Conservation (phyloP, 1,284 basidiomycete genomes). For the Trichosporon coremiiforme region DNA sequence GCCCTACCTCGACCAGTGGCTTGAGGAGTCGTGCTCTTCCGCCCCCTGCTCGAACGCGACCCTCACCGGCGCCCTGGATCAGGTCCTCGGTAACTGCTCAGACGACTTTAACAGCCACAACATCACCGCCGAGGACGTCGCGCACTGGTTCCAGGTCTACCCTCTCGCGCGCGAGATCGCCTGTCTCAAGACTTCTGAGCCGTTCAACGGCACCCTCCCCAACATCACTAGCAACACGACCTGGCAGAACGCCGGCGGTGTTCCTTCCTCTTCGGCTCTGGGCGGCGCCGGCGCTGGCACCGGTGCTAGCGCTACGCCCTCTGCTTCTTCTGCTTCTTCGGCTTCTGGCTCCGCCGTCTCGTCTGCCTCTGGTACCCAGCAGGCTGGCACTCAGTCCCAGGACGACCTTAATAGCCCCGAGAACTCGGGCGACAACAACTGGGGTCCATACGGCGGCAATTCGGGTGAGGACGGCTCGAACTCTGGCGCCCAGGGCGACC, state of each 20-base stretch:
- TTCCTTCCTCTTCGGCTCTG: not conserved
- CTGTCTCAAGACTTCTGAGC: conserved; percentile 46
- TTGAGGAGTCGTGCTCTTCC: conserved; percentile 43
- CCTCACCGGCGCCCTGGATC: conserved; percentile 39
- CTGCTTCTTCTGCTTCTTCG: not conserved
- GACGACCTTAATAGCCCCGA: not conserved
- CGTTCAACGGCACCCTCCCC: conserved; percentile 40
- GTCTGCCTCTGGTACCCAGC: not conserved
- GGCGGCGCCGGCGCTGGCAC: not conserved
- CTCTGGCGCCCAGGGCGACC: conserved; percentile 1
- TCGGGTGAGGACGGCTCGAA: not conserved
- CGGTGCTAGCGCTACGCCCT: not conserved
- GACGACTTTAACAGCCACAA: conserved; percentile 41
- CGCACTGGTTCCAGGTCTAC: conserved; percentile 38
- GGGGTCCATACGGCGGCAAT: not conserved
- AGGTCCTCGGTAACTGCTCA: conserved; percentile 42
- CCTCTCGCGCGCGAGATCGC: conserved; percentile 50
- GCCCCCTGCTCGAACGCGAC: conserved; percentile 47
- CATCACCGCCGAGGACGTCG: conserved; percentile 39
- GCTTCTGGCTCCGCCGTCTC: not conserved
- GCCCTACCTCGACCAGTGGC: conserved; percentile 44
- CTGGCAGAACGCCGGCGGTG: not conserved
- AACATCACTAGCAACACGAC: conserved; percentile 13
- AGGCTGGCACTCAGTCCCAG: not conserved
- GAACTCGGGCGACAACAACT: no score